Percentiles rank a stretch among this genome's conserved stretches.
Conservation (phyloP, 1,139 yeast species). For the Hemisphaericaspora xylanilytica region DNA sequence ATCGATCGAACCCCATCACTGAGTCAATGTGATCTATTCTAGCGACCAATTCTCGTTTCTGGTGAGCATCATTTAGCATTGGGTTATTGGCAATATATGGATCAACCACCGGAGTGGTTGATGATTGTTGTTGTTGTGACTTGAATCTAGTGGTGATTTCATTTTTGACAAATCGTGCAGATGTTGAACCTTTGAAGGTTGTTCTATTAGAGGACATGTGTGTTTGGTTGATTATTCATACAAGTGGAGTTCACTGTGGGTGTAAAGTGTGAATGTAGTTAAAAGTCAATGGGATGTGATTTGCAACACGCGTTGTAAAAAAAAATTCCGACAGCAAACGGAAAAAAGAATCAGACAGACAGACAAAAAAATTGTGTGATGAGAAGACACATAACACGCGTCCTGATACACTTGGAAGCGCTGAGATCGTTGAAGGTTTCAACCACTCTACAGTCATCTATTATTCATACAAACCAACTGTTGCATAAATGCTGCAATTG, state of each 20-base stretch:
- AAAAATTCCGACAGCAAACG: not conserved
- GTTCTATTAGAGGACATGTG: conserved; percentile 2
- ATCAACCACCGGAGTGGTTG: conserved; percentile 15
- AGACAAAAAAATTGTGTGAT: no score
- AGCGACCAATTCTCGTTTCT: conserved; percentile 42
- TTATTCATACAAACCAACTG: no score
- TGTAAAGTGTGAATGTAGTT: not conserved
- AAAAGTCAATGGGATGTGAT: not conserved
- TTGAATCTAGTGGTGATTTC: conserved; percentile 14
- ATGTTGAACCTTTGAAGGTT: conserved; percentile 46
- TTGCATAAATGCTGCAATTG: no score
- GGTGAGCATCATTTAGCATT: conserved; percentile 40
- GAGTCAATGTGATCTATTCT: conserved; percentile 66
- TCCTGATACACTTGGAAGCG: no score
- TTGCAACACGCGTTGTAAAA: not conserved
- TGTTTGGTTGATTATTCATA: not conserved
- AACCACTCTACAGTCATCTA: no score
- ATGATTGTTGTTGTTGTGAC: conserved; percentile 14
- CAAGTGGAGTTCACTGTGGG: not conserved
- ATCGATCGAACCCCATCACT: conserved; percentile 81
- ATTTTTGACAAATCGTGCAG: conserved; percentile 58
- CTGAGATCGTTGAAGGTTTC: no score
- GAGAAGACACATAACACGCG: no score
- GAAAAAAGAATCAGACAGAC: no score
- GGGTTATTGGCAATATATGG: conserved; percentile 35